phyloP scores from a whole-genome alignment of 2,329 filamentous ascomycete genomes.

The Coniochaeta hoffmannii region DNA sequence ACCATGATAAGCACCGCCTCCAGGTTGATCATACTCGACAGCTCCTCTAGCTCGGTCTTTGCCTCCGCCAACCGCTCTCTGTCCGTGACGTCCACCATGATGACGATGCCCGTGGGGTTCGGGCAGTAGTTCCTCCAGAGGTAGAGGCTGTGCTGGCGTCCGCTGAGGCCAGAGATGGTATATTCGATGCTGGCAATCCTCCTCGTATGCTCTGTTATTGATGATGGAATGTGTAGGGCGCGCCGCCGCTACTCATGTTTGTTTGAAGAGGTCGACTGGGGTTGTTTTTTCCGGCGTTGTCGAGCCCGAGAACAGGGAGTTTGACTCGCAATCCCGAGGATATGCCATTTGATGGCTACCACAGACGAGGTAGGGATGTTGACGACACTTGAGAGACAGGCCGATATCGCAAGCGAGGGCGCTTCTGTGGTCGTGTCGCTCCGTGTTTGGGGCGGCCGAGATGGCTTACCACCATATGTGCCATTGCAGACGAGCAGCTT shows the following conservation, averaged over 20 bases:
- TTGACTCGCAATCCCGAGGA: background rate
- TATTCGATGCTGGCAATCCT: background rate
- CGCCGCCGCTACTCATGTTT: too few species aligned
- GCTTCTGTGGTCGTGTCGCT: too few species aligned
- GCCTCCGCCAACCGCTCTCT: background rate
- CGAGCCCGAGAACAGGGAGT: background rate
- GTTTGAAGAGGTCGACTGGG: too few species aligned
- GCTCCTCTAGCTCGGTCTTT: background rate
- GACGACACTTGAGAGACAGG: background rate
- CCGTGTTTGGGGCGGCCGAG: too few species aligned
- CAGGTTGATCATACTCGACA: background rate
- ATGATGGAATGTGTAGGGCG: background rate
- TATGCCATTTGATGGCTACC: background rate
- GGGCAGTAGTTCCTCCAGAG: background rate
- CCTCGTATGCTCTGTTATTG: background rate
- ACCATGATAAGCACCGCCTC: background rate
- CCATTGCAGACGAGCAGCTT: too few species aligned
- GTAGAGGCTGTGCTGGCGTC: background rate
- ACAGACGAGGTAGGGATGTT: background rate
- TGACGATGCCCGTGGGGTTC: background rate
- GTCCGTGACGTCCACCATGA: background rate
- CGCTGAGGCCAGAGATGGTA: background rate
- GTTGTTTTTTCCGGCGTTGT: background rate
- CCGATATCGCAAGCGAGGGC: too few species aligned
- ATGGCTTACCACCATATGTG: too few species aligned